These are phyloP conservation scores for Eruca vesicaria DNA, from an alignment of 441 rosid species.

Conservation along the genomic window DNA sequence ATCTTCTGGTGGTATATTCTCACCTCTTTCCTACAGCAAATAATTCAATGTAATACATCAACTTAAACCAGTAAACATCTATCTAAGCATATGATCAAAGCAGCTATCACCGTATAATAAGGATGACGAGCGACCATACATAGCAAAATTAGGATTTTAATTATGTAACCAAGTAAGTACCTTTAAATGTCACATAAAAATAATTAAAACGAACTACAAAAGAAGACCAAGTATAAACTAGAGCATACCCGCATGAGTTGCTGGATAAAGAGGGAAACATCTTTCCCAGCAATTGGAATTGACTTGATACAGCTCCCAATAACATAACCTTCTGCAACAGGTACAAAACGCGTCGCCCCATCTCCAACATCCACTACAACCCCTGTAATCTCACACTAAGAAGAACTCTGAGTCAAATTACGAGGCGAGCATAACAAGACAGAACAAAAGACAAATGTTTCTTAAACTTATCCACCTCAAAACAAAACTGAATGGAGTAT, in stretches of 20 bases:
- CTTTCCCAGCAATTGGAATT: conserved; percentile 89
- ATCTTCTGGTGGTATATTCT: conserved; percentile 95
- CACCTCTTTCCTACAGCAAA: conserved; percentile 89
- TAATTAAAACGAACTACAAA: not conserved
- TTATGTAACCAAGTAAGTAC: no score
- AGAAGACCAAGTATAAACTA: not conserved
- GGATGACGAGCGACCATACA: not conserved
- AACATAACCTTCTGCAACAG: conserved; percentile 99
- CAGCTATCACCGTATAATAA: not conserved
- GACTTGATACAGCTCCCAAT: conserved; percentile 96
- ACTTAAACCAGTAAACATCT: not conserved
- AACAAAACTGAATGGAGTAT: no score
- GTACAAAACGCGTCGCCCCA: conserved; percentile 94
- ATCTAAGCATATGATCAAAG: not conserved
- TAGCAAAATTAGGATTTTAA: not conserved
- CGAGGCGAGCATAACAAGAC: conserved; percentile 20
- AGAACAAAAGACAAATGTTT: not conserved
- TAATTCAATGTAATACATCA: not conserved
- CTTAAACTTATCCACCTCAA: no score
- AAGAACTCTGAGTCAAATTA: conserved; percentile 49
- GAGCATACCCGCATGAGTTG: conserved; percentile 96
- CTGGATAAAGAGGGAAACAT: conserved; percentile 90
- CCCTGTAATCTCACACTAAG: conserved; percentile 99
- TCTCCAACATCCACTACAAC: conserved; percentile 99
- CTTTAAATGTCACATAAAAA: not conserved